These are phyloP conservation scores for Penicillium alfredii DNA, from an alignment of 495 filamentous ascomycete species.

Conservation along the genomic window DNA sequence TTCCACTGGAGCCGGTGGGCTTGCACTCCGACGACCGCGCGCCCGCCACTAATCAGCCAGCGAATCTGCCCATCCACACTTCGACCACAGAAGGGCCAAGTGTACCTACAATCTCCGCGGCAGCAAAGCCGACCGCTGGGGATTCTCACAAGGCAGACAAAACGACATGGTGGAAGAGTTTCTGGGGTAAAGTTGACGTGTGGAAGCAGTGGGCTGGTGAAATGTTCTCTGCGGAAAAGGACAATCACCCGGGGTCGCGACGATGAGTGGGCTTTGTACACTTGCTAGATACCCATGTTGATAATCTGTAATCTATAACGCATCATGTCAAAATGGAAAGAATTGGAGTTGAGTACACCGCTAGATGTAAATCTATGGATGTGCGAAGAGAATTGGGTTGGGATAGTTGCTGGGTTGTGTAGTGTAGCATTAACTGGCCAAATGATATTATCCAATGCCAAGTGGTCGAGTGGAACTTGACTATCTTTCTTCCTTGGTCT, in stretches of 20 bases:
- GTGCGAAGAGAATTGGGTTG: too few species aligned
- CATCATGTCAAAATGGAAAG: neutral
- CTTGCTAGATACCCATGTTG: slow-evolving; percentile 19
- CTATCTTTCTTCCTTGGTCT: slow-evolving; percentile 31
- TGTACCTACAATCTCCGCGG: slow-evolving; percentile 1
- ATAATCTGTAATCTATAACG: slow-evolving; percentile 10
- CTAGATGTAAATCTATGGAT: too few species aligned
- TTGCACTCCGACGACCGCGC: slow-evolving; percentile 52
- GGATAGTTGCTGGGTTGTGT: too few species aligned
- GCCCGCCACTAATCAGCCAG: slow-evolving; percentile 27
- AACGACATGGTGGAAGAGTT: slow-evolving; percentile 27
- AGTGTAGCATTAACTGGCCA: too few species aligned
- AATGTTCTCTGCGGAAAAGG: slow-evolving; percentile 30
- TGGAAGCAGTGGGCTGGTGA: slow-evolving; percentile 37
- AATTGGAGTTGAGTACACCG: neutral
- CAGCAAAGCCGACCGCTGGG: slow-evolving; percentile 13
- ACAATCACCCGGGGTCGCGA: slow-evolving; percentile 20
- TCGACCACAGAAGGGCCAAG: slow-evolving; percentile 2
- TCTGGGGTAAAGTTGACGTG: slow-evolving; percentile 33
- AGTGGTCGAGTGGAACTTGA: slow-evolving; percentile 25
- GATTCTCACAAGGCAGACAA: slow-evolving; percentile 25
- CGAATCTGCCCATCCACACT: slow-evolving; percentile 31
- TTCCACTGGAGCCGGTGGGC: slow-evolving; percentile 66
- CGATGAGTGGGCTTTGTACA: slow-evolving; percentile 3
- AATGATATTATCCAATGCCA: slow-evolving; percentile 22